Conservation (phyloP, 2,329 filamentous ascomycete genomes). For the Cyphellophora europaea region DNA sequence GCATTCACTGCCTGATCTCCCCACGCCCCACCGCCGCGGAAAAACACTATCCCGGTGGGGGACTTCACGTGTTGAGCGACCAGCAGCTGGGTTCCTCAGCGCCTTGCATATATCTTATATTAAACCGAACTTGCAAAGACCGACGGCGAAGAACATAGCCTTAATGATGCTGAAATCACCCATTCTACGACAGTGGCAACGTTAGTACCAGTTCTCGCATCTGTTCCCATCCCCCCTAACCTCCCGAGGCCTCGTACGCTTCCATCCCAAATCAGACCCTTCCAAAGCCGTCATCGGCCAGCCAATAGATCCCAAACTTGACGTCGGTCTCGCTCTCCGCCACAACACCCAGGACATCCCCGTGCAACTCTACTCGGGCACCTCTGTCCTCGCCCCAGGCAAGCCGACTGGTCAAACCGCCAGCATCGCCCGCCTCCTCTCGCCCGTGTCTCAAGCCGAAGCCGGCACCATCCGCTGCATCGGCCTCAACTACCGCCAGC, state of each 20-base stretch:
- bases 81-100: too few species aligned
- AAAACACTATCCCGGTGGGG: too few species aligned
- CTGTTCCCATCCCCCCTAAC: too few species aligned
- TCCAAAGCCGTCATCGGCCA: constrained; percentile 47
- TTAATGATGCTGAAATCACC: too few species aligned
- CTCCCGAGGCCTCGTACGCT: constrained; percentile 55
- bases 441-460: constrained; percentile 26
- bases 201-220: too few species aligned
- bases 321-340: constrained; percentile 49
- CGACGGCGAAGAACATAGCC: too few species aligned
- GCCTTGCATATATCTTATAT: too few species aligned
- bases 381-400: constrained; percentile 48
- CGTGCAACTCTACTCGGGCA: constrained; percentile 49
- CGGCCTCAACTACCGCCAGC: constrained; percentile 37
- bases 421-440: constrained; percentile 28
- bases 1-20: too few species aligned
- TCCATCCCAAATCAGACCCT: constrained; percentile 43
- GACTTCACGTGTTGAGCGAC: too few species aligned
- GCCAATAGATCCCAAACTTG: constrained; percentile 25
- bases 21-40: too few species aligned
- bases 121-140: too few species aligned
- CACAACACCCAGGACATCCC: constrained; percentile 44
- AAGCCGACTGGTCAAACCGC: constrained; percentile 40
- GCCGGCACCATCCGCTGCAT: constrained; percentile 36
- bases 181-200: too few species aligned